phyloP scores from a whole-genome alignment of 768 basidiomycete genomes.

The Lyophyllum shimeji region DNA sequence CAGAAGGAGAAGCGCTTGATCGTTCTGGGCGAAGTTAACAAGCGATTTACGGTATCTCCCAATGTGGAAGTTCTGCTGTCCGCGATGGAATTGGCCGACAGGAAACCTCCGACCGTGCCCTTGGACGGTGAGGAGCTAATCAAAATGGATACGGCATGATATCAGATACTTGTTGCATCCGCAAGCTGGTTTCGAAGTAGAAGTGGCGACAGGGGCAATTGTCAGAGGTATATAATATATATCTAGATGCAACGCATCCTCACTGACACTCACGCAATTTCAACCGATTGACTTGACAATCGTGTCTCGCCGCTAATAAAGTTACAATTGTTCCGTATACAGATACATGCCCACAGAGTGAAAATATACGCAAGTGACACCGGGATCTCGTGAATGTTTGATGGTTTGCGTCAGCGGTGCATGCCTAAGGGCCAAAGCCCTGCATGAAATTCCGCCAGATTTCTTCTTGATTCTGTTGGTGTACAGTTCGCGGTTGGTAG shows the following conservation, averaged over 20 bases:
- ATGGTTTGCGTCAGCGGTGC: neutral
- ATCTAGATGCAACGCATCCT: no score
- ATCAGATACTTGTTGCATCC: neutral
- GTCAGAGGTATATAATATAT: no score
- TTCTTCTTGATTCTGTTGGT: slow-evolving; percentile 33
- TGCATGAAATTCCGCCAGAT: slow-evolving; percentile 38
- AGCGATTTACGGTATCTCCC: slow-evolving; percentile 82
- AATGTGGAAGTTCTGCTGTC: slow-evolving; percentile 74
- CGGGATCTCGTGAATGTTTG: neutral
- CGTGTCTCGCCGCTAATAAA: neutral
- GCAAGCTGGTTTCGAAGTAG: neutral
- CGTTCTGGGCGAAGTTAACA: slow-evolving; percentile 85
- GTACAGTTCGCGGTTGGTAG: slow-evolving; percentile 9
- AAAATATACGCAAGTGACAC: neutral
- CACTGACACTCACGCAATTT: neutral
- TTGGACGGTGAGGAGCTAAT: slow-evolving; percentile 49
- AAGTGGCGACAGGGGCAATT: no score
- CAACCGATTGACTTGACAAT: neutral
- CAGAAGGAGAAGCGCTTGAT: slow-evolving; percentile 52
- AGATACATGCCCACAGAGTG: neutral
- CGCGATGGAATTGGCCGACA: slow-evolving; percentile 60
- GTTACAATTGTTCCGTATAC: neutral
- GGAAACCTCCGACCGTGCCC: slow-evolving; percentile 19
- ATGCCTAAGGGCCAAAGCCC: slow-evolving; percentile 23
- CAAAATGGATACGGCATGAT: slow-evolving; percentile 46